Base-by-base conservation (phyloP, 2,329 filamentous ascomycete genomes). In the Teratosphaeria pseudoeucalypti region DNA sequence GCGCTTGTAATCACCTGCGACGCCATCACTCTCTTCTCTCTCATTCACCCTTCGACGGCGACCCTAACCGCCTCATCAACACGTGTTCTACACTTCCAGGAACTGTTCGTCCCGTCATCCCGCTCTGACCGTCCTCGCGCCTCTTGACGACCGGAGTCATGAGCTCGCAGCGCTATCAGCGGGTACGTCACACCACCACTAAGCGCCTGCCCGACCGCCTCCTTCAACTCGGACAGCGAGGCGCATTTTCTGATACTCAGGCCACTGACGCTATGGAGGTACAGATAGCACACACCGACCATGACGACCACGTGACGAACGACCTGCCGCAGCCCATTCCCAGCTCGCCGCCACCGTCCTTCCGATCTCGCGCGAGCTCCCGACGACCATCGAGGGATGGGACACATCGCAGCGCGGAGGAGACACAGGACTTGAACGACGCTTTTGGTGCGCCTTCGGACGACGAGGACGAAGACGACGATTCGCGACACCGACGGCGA, bases 361-460 rank as follows among this genome's bases (percentile, higher is more conserved):
- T 96, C 75, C 90, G 86, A 73, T 96, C 92, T 54, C 85, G 89
- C 71, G 81, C 87, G 34, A 90, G 90, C 1, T 92, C 89, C 39
- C 82, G 78, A 58, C 76, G 76, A 76, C 79, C 79, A 73, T 78
- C 80, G 59, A 75, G 78, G 57, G 76, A 79, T 63, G 74, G 79
- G 65, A 78, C 79, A 47, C 73, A 78, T 59, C 71, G 73, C 58
- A 77, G 75, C 65, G 78, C 83, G 61, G 78, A 83, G 60, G 87
- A 90, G 62, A 86, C 96, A 68, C 81, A 88, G 62, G 87, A 89
- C n/a, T 82, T 99, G 14, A 90, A 89, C 67, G 92, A 97, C 72
- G 91, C 94, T 0, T 99, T 99, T 73, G 92, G 90, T 71, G 75
- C 75, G 11, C 72, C 73, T 26, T 75, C 73, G 10, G 85, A 88